A percentile compares a stretch with the other conserved stretches of the same genome.
Conservation (phyloP, 208 protist genomes). For the Trypanosoma cruzi region DNA sequence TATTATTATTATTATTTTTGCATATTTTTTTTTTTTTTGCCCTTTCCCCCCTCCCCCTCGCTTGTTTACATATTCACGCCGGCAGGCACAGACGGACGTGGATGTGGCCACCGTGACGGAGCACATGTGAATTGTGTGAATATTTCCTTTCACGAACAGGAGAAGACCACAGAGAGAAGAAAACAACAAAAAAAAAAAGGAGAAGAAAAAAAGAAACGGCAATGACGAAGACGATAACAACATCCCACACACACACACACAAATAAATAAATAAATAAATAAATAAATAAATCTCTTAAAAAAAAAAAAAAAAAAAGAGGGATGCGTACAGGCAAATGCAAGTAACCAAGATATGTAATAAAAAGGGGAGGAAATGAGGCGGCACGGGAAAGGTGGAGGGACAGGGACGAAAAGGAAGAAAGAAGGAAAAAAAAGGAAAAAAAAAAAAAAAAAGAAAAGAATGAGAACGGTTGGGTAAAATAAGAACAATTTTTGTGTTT, state of each 20-base stretch:
- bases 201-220: background rate
- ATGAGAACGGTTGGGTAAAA: too few relatives aligned
- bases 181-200: background rate
- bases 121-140: too few relatives aligned
- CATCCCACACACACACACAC: background rate
- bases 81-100: too few relatives aligned
- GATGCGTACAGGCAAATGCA: background rate
- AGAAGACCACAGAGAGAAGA: too few relatives aligned
- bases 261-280: background rate
- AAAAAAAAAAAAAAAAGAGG: background rate
- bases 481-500: too few relatives aligned
- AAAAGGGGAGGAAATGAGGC: background rate
- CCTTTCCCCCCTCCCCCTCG: conserved; percentile 1
- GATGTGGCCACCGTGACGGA: too few relatives aligned
- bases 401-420: background rate
- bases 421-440: background rate
- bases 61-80: background rate
- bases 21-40: background rate
- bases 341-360: background rate
- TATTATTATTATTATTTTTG: conserved; percentile 3
- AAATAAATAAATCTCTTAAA: background rate
- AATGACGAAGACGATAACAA: background rate
- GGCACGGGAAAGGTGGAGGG: background rate
- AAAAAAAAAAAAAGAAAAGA: too few relatives aligned
- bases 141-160: too few relatives aligned